A percentile compares a stretch with the other conserved stretches of the same genome.
Conservation (phyloP, 768 basidiomycete genomes). For the Amyloporia xantha region DNA sequence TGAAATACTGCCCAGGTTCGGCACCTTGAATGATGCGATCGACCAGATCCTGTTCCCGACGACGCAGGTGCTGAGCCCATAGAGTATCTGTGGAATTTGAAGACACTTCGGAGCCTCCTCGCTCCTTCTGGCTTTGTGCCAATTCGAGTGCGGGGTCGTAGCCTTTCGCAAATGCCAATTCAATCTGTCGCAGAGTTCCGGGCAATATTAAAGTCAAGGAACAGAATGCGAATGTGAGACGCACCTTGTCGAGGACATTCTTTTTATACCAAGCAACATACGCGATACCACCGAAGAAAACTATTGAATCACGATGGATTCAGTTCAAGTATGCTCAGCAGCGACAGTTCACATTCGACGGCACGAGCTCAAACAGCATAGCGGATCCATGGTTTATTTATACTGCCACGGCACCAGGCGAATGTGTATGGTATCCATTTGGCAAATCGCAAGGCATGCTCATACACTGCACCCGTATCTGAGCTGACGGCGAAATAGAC, state of each 20-base stretch:
- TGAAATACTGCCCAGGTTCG: conserved; percentile 66
- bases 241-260: conserved; percentile 73
- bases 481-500: not conserved
- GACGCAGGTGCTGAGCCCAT: conserved; percentile 57
- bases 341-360: not conserved
- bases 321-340: not conserved
- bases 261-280: conserved; percentile 80
- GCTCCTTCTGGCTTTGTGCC: conserved; percentile 38
- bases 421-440: no score
- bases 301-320: conserved; percentile 32
- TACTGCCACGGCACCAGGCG: no score
- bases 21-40: conserved; percentile 74
- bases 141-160: conserved; percentile 82
- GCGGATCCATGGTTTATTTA: not conserved
- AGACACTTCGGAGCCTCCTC: conserved; percentile 15
- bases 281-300: conserved; percentile 64
- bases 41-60: conserved; percentile 69
- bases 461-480: not conserved
- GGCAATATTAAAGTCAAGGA: conserved; percentile 6
- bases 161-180: conserved; percentile 68
- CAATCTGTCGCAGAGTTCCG: conserved; percentile 43
- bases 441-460: no score
- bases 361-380: not conserved
- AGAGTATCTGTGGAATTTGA: conserved; percentile 31
- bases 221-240: conserved; percentile 10